These are phyloP conservation scores for Echeveria elegans DNA, from an alignment of 164 flowering plant species.

Conservation along the genomic window DNA sequence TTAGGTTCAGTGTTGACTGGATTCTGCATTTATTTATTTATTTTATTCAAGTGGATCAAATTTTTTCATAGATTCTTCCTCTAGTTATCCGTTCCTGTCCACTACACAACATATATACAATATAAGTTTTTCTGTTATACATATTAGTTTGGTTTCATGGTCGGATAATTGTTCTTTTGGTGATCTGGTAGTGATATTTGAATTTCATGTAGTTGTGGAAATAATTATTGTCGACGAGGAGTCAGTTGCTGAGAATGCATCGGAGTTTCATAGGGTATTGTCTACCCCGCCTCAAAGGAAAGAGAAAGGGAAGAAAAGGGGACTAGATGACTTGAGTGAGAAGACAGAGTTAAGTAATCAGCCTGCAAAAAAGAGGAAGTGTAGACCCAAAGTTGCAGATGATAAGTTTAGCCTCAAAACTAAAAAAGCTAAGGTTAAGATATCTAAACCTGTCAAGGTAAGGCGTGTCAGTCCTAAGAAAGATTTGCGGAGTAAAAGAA, in stretches of 20 bases:
- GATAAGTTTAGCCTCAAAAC: neutral
- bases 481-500: neutral
- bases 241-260: neutral
- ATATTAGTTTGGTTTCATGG: neutral
- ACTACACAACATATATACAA: neutral
- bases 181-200: neutral
- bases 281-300: neutral
- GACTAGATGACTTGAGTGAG: neutral
- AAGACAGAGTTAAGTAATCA: neutral
- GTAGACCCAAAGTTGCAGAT: constrained; percentile 4
- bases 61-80: too few relatives aligned
- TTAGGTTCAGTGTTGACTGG: neutral
- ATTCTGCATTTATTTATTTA: neutral
- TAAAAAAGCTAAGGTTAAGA: neutral
- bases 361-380: neutral
- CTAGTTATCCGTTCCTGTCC: too few relatives aligned
- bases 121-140: neutral
- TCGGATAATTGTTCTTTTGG: neutral
- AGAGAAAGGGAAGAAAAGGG: neutral
- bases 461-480: neutral
- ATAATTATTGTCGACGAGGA: neutral
- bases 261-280: neutral
- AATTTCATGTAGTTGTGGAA: neutral
- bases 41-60: neutral
- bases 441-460: constrained; percentile 1